A percentile compares a stretch with the other conserved stretches of the same genome.
phyloP scores from a whole-genome alignment of 768 basidiomycete genomes.

The Asterophora lycoperdoides region DNA sequence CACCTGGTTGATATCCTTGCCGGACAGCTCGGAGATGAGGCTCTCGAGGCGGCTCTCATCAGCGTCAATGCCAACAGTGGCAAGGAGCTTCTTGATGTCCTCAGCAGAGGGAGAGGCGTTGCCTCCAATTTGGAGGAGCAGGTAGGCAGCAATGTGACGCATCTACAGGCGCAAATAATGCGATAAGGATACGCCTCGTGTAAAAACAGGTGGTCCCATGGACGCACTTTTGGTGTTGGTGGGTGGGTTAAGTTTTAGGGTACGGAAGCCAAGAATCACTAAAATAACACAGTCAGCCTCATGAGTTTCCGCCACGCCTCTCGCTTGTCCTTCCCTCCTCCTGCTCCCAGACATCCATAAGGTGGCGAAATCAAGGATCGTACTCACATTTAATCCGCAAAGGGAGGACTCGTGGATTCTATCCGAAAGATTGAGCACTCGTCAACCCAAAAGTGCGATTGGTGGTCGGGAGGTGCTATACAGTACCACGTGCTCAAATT shows the following conservation, averaged over 20 bases:
- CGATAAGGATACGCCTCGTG: neutral
- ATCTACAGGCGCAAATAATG: constrained; percentile 42
- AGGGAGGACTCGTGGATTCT: constrained; percentile 94
- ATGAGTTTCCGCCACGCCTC: too few species aligned
- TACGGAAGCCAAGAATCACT: constrained; percentile 95
- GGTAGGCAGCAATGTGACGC: constrained; percentile 94
- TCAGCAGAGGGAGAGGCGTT: constrained; percentile 80
- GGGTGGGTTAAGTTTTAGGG: constrained; percentile 27
- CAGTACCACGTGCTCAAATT: constrained; percentile 48
- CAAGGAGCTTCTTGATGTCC: constrained; percentile 87
- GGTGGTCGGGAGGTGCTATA: constrained; percentile 43
- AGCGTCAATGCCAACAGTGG: constrained; percentile 81
- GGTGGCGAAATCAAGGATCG: constrained; percentile 20
- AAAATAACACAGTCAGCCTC: too few species aligned
- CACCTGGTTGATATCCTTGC: constrained; percentile 84
- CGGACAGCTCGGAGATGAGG: constrained; percentile 85
- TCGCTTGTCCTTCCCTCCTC: neutral
- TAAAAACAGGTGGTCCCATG: neutral
- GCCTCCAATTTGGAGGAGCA: constrained; percentile 94
- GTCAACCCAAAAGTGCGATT: constrained; percentile 19
- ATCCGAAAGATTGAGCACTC: constrained; percentile 46
- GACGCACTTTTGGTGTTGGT: constrained; percentile 42
- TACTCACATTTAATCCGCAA: constrained; percentile 78
- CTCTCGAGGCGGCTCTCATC: constrained; percentile 78
- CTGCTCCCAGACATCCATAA: neutral